Conservation (phyloP, 2,329 filamentous ascomycete genomes). For the Torrubiellomyces zombiae region DNA sequence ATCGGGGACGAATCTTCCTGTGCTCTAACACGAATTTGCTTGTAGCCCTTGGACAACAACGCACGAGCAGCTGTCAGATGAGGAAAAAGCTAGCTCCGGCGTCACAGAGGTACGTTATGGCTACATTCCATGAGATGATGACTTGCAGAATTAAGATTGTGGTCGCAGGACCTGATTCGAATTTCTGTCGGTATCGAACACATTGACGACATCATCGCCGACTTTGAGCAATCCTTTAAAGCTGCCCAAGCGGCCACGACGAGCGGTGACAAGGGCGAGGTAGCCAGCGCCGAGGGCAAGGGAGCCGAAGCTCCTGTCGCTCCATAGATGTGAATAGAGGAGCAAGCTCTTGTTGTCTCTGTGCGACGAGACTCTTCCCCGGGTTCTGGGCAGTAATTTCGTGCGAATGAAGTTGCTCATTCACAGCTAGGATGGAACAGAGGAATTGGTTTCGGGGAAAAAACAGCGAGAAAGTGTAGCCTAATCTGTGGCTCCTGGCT, state of each 20-base stretch:
- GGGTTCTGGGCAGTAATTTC: background rate
- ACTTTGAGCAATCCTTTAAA: constrained; percentile 84
- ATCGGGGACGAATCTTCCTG: no score
- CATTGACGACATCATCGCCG: constrained; percentile 91
- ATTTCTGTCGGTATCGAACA: constrained; percentile 94
- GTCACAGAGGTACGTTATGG: constrained; percentile 51
- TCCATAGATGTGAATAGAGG: constrained; percentile 13
- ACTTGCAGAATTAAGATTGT: background rate
- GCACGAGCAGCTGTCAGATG: constrained; percentile 74
- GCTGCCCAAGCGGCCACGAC: constrained; percentile 31
- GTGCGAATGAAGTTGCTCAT: no score
- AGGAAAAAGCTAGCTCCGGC: constrained; percentile 66
- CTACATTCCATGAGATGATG: background rate
- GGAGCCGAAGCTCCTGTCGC: constrained; percentile 19
- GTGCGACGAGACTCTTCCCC: no score
- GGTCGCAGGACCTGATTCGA: constrained; percentile 74
- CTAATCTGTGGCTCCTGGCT: no score
- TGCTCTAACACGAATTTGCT: background rate
- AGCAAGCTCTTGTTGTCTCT: no score
- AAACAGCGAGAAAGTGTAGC: no score
- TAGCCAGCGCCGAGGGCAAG: constrained; percentile 14
- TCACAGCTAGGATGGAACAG: no score
- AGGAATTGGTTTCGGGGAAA: no score
- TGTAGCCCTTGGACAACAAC: constrained; percentile 72
- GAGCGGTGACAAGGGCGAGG: constrained; percentile 11